Percentiles rank a stretch among this genome's conserved stretches.
Conservation (phyloP, 192 early-diverging fungal species). For the Coemansia umbellata region DNA sequence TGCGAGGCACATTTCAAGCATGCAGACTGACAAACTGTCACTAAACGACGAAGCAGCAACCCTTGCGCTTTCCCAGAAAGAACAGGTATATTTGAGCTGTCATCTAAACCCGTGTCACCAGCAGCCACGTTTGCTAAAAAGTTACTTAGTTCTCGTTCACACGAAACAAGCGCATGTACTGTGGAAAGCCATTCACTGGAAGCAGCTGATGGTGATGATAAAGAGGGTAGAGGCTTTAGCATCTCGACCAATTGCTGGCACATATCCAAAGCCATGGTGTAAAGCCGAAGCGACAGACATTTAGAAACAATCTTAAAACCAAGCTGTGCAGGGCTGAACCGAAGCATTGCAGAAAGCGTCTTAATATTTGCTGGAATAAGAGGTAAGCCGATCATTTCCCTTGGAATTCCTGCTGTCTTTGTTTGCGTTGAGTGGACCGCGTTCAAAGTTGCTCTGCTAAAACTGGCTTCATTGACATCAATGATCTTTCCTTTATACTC, state of each 20-base stretch:
- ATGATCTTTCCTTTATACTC: constrained; percentile 11
- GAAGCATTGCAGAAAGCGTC: constrained; percentile 29
- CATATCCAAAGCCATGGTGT: constrained; percentile 29
- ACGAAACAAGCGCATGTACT: constrained; percentile 13
- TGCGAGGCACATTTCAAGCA: constrained; percentile 18
- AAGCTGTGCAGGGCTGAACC: constrained; percentile 21
- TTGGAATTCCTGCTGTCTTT: background rate
- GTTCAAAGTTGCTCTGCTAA: too few species aligned
- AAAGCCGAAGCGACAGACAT: constrained; percentile 10
- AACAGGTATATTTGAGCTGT: background rate
- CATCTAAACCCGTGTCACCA: background rate
- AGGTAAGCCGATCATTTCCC: constrained; percentile 17
- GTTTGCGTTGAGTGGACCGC: background rate
- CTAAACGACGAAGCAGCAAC: constrained; percentile 14
- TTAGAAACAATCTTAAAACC: constrained; percentile 5
- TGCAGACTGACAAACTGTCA: constrained; percentile 16
- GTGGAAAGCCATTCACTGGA: constrained; percentile 15
- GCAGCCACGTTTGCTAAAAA: constrained; percentile 4
- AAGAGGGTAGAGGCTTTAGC: background rate
- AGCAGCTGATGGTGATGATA: background rate
- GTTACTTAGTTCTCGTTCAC: constrained; percentile 18
- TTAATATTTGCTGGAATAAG: constrained; percentile 16
- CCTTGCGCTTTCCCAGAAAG: constrained; percentile 16
- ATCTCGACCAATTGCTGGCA: constrained; percentile 23
- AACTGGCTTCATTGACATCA: background rate